Base-by-base conservation (phyloP, 768 basidiomycete species). In the Lentinula sp. region DNA sequence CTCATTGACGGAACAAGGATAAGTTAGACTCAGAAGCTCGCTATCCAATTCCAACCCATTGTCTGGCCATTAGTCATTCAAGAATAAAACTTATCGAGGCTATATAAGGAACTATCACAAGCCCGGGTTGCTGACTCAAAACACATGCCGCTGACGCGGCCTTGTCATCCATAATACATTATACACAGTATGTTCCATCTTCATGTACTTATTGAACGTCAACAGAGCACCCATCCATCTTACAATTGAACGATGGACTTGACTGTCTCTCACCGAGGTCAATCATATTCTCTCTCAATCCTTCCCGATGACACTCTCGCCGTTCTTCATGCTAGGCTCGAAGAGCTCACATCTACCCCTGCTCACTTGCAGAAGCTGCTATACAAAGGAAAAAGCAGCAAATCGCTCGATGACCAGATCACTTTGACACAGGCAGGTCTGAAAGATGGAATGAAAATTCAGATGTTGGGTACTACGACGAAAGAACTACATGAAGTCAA, bases 301-400 rank as follows among this genome's bases (percentile, higher is more conserved):
- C 72, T 74, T n/a, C 70, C 79, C 0, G 76, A 84, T 45, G 75
- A 74, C 52, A 80, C 87, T 2, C 66, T 92, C n/a, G 70, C 74
- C 1, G 68, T 66, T 9, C 74, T 93, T 2, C 79, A 85, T 57
- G 65, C 73, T 1, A 77, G 68, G 34, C 68, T 91, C 4, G 82
- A 87, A 67, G 79, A 84, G 64, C 77, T 89, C 32, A 91, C 88
- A 1, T 76, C 78, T 28, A 85, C 91, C 10, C 87, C 88, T 0
- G 78, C 83, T 3, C 69, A 77, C 3, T 73, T 85, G 43, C 89
- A 92, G 74, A 93, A 92, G 66, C 75, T 91, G 45, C 69, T 91
- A 8, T 87, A 80, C 74, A 89, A 84, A 68, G 88, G 89, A 37
- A 91, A 87, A 76, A 80, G 75, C 55, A 59, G 70, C 10, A 80